Base-by-base conservation (phyloP, 2,329 filamentous ascomycete genomes). In the Mycosphaerelloides madeirae region DNA sequence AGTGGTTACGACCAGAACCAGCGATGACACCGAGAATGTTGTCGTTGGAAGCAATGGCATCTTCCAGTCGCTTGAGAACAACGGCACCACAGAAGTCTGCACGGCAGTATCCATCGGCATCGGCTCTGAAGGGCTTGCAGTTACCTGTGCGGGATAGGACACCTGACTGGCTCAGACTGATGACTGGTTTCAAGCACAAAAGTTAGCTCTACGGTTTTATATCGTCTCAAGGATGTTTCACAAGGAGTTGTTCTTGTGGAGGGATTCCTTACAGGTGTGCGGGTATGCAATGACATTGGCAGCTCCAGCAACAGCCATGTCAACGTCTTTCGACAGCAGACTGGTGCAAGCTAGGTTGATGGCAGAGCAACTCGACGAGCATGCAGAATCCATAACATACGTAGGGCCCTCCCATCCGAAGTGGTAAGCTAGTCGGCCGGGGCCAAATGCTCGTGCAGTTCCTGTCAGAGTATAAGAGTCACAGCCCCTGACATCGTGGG, bases 101-200 rank as follows among this genome's bases (percentile, higher is more conserved):
- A 14, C 59, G 55, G 59, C 2, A 81, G 52, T 52, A 52, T 15
- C 49, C 46, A 31, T 52, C 46, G 6, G 1, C 58, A 61, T 18
- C 16, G 22, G 14, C 38, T 12, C 20, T n/a, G 39, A 64, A 67
- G 12, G 58, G 56, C 36, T 75, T 75, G 49, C 76, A 79, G 9
- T 68, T 61, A 0, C 74, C 71, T 1, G 66, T 71, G 0, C 63
- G 60, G 13, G 66, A 72, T 0, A 76, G 54, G 41, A 75, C 73
- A 3, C 59, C 57, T 0, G 63, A 71, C 0, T 55, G 56, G 2
- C 56, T 60, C 6, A 71, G 56, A 16, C 65, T 59, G 18, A 62
- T 50, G 31, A 57, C 31, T 1, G 63, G 61, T 33, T 49, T 60
- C 8, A n/a, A n/a, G n/a, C n/a, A n/a, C n/a, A n/a, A n/a, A n/a